These are phyloP conservation scores for Osmanthus fragrans DNA, from an alignment of 257 asterid genomes.

Conservation along the genomic window DNA sequence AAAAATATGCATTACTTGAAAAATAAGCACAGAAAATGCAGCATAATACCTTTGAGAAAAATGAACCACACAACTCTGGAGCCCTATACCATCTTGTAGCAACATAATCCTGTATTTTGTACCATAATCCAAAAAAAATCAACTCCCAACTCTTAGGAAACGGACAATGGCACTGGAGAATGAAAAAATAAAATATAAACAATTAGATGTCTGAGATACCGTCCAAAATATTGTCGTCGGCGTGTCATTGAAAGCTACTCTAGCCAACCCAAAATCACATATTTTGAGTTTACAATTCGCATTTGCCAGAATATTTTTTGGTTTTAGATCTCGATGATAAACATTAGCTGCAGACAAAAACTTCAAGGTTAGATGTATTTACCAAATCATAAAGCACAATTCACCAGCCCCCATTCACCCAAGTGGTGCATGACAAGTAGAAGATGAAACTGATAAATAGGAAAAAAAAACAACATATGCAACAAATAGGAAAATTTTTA, in stretches of 20 bases:
- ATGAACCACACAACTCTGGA: conserved; percentile 91
- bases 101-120: conserved; percentile 69
- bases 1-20: background rate
- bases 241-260: conserved; percentile 89
- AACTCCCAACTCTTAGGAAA: conserved; percentile 1
- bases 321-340: conserved; percentile 88
- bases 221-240: conserved; percentile 97
- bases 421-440: background rate
- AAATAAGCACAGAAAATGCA: background rate
- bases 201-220: conserved; percentile 40
- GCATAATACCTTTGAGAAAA: conserved; percentile 72
- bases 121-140: background rate
- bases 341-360: conserved; percentile 76
- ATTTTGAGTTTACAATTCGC: conserved; percentile 94
- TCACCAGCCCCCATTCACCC: conserved; percentile 18
- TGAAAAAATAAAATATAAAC: background rate
- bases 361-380: conserved; percentile 18
- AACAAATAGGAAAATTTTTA: background rate
- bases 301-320: conserved; percentile 89
- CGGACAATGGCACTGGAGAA: background rate
- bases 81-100: conserved; percentile 97
- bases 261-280: conserved; percentile 95
- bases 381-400: conserved; percentile 21
- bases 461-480: background rate
- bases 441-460: background rate